These are phyloP conservation scores for Heritiera littoralis DNA, from an alignment of 345 rosid genomes.

Conservation along the genomic window DNA sequence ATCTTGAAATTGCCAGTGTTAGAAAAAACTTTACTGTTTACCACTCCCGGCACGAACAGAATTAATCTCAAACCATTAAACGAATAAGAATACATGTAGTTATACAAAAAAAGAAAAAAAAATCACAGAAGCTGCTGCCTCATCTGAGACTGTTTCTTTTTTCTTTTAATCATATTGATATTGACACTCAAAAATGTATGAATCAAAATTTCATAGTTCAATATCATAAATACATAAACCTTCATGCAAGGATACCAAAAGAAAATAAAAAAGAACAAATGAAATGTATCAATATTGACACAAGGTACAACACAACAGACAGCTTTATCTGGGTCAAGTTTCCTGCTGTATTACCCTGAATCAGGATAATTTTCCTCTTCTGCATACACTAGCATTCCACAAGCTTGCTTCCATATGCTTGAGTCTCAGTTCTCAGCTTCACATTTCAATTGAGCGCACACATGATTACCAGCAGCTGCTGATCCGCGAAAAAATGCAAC, in stretches of 20 bases:
- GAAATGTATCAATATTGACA: neutral
- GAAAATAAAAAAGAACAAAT: too few species aligned
- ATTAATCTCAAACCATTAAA: too few species aligned
- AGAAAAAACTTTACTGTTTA: too few species aligned
- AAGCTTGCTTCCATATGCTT: neutral
- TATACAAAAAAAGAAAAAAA: too few species aligned
- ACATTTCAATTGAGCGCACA: neutral
- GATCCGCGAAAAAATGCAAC: neutral
- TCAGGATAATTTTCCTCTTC: neutral
- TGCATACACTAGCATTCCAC: neutral
- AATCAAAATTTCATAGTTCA: too few species aligned
- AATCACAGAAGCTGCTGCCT: neutral
- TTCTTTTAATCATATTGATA: neutral
- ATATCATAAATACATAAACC: too few species aligned
- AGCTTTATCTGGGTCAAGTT: neutral
- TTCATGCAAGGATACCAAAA: too few species aligned
- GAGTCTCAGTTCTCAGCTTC: neutral
- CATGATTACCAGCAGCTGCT: neutral
- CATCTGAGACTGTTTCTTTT: neutral
- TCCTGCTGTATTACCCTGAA: neutral
- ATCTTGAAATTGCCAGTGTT: too few species aligned
- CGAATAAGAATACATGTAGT: too few species aligned
- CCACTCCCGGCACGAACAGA: too few species aligned
- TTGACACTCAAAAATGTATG: too few species aligned
- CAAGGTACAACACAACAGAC: neutral